Conservation (phyloP, 768 basidiomycete species). For the Boletus subcaerulescens region DNA sequence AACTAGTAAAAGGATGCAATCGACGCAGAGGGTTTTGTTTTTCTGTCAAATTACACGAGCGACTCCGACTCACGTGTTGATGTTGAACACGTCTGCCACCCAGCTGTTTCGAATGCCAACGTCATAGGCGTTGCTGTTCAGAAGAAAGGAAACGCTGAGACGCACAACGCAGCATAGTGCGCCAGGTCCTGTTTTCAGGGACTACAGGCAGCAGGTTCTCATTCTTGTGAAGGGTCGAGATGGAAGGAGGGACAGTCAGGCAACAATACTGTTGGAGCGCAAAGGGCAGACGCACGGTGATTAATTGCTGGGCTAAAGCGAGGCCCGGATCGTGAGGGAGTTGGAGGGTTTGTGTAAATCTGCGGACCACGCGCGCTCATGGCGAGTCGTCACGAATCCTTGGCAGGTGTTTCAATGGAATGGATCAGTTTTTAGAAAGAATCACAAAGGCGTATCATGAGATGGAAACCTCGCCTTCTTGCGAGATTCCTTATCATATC, state of each 20-base stretch:
- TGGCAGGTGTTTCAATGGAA: not conserved
- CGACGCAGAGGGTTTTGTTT: not conserved
- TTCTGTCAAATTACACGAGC: not conserved
- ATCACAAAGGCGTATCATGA: not conserved
- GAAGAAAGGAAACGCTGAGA: not conserved
- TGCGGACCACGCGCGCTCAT: constrained; percentile 29
- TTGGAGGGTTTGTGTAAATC: constrained; percentile 39
- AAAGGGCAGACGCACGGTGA: constrained; percentile 42
- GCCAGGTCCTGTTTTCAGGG: constrained; percentile 63
- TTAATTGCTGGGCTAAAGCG: constrained; percentile 53
- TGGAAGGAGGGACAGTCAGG: constrained; percentile 9
- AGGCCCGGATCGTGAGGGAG: constrained; percentile 52
- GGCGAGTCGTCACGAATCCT: not conserved
- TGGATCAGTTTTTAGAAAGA: not conserved
- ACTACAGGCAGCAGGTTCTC: constrained; percentile 71
- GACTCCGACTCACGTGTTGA: constrained; percentile 62
- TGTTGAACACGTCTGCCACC: constrained; percentile 79
- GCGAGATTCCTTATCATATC: constrained; percentile 8
- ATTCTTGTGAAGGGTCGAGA: constrained; percentile 42
- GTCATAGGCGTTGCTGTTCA: not conserved
- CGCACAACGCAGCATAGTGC: constrained; percentile 65
- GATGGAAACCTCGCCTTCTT: constrained; percentile 3
- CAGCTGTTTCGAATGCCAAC: constrained; percentile 44
- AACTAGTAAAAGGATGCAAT: constrained; percentile 37
- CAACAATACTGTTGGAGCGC: not conserved